These are phyloP conservation scores for Kwoniella botswanensis DNA, from an alignment of 768 basidiomycete species.

Conservation along the genomic window DNA sequence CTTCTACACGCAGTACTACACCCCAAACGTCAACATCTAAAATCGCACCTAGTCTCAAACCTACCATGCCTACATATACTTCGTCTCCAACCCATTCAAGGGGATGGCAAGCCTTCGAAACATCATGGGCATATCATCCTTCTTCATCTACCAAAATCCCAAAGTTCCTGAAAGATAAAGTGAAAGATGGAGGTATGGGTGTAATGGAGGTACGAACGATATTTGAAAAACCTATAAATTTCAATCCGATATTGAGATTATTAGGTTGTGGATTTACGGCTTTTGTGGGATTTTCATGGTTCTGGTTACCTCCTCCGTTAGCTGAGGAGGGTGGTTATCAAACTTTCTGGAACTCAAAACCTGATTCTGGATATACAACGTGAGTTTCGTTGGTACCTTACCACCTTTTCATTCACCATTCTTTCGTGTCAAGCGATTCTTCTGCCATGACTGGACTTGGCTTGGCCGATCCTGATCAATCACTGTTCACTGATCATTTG, in stretches of 20 bases:
- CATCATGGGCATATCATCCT: background rate
- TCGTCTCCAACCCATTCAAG: conserved; percentile 1
- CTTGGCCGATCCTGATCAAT: background rate
- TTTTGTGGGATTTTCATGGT: conserved; percentile 7
- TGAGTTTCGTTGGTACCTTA: conserved; percentile 1
- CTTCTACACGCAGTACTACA: conserved; percentile 1
- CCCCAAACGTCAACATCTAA: background rate
- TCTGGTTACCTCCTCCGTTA: conserved; percentile 4
- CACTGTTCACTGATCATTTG: background rate
- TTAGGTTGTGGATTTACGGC: conserved; percentile 2
- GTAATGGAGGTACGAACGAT: conserved; percentile 7
- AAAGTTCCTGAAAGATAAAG: background rate
- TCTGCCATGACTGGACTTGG: too few relatives aligned
- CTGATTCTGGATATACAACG: conserved; percentile 3
- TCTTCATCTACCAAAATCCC: conserved; percentile 1
- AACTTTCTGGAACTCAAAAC: conserved; percentile 10
- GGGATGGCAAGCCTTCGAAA: conserved; percentile 4
- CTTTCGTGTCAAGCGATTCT: background rate
- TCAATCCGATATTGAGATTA: background rate
- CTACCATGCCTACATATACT: background rate
- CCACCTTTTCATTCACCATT: background rate
- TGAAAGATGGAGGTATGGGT: too few relatives aligned
- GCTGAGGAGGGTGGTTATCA: background rate
- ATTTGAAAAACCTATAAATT: conserved; percentile 13
- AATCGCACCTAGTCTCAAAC: background rate